Evolutionary conservation across 805 yeast genomes (phyloP).

Genomic region (Candida cerambycidarum): DNA sequence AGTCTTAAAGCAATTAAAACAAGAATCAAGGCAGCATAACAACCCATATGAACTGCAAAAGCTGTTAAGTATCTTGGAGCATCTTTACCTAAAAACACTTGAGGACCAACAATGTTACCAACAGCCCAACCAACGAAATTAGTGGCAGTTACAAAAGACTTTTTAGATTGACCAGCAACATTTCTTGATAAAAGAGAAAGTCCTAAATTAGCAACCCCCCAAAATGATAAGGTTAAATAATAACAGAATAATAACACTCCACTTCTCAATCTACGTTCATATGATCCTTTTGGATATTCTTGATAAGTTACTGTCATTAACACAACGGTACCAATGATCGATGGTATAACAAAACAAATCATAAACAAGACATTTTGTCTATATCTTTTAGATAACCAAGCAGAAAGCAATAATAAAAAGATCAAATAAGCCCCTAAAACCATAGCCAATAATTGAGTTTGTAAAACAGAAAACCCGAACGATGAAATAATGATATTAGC

Average conservation of each 20-base stretch:
- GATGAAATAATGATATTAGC: constrained; percentile 51
- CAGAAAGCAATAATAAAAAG: constrained; percentile 28
- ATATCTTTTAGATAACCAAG: constrained; percentile 31
- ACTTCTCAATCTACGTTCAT: constrained; percentile 11
- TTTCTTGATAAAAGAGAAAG: constrained; percentile 63
- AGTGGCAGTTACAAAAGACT: constrained; percentile 56
- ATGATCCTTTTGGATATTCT: constrained; percentile 40
- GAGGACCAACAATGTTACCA: constrained; percentile 67
- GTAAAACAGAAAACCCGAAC: constrained; percentile 47
- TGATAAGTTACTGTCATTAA: constrained; percentile 30
- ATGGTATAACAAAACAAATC: constrained; percentile 28
- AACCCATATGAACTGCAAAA: constrained; percentile 49
- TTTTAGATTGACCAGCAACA: constrained; percentile 73
- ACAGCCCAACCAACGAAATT: constrained; percentile 64
- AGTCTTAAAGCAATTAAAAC: constrained; percentile 32
- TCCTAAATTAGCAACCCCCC: constrained; percentile 55
- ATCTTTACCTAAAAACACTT: constrained; percentile 52
- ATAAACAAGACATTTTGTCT: constrained; percentile 20
- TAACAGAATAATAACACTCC: constrained; percentile 38
- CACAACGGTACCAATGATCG: constrained; percentile 41
- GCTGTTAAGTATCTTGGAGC: constrained; percentile 56
- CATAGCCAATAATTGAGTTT: constrained; percentile 51
- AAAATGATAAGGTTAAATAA: constrained; percentile 52
- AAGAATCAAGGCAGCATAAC: constrained; percentile 22
- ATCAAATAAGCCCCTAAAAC: constrained; percentile 56